A percentile compares a stretch with the other conserved stretches of the same genome.
phyloP scores from a whole-genome alignment of 225 moss, liverwort and hornwort genomes.

The Bryoerythrophyllum caledonicum region DNA sequence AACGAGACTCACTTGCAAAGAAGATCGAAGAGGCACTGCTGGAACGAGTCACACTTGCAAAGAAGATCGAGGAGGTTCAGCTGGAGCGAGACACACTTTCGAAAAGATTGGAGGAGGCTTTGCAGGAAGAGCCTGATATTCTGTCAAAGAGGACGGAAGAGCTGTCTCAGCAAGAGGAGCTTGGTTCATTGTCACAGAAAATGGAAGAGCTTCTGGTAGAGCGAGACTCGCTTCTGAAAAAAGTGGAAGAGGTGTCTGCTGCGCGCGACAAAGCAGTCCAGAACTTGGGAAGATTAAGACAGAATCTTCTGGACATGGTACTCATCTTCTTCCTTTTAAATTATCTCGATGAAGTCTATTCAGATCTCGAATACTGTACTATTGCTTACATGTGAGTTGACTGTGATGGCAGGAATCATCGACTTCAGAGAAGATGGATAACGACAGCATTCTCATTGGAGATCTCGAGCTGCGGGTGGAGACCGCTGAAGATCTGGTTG shows the following conservation, averaged over 20 bases:
- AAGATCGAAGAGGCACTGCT: conserved; percentile 48
- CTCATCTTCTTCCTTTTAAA: conserved; percentile 1
- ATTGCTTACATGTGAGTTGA: conserved; percentile 5
- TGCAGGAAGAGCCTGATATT: conserved; percentile 35
- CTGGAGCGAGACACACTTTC: conserved; percentile 66
- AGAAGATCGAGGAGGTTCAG: conserved; percentile 48
- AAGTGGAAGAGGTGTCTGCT: conserved; percentile 50
- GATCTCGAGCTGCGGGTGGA: conserved; percentile 77
- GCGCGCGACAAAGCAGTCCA: conserved; percentile 86
- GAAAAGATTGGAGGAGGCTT: conserved; percentile 47
- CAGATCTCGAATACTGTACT: background rate
- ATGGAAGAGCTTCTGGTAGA: conserved; percentile 57
- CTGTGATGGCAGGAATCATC: conserved; percentile 70
- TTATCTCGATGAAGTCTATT: background rate
- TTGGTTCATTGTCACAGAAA: conserved; percentile 50
- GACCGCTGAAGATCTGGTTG: conserved; percentile 52
- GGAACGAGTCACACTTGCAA: conserved; percentile 53
- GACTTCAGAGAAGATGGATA: conserved; percentile 98
- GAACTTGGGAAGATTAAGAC: conserved; percentile 84
- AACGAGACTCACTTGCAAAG: conserved; percentile 56
- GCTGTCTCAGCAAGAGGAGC: conserved; percentile 57
- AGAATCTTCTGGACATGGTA: conserved; percentile 96
- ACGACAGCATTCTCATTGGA: conserved; percentile 84
- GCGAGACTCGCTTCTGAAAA: conserved; percentile 47
- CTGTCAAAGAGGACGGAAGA: conserved; percentile 58